phyloP scores from a whole-genome alignment of 2,329 filamentous ascomycete genomes.

The Penicillium italicum region DNA sequence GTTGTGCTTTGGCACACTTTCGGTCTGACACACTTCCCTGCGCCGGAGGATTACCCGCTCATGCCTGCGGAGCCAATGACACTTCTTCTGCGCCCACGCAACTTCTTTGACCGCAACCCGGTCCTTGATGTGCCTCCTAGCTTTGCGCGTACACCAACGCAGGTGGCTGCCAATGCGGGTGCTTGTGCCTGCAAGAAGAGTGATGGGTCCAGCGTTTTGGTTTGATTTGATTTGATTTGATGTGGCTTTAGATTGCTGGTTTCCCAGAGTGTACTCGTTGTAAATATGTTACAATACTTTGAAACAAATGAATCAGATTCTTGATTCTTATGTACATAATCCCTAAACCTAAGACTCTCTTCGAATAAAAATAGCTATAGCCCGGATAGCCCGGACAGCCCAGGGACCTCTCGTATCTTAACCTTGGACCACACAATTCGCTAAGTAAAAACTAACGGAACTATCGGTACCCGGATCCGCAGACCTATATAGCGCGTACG shows the following conservation, averaged over 20 bases:
- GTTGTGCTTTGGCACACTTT: conserved; percentile 94
- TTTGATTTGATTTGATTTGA: conserved; percentile 22
- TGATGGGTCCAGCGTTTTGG: conserved; percentile 39
- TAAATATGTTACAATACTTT: too few relatives aligned
- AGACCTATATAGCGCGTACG: too few relatives aligned
- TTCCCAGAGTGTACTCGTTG: neutral
- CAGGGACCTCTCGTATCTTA: too few relatives aligned
- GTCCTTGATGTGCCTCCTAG: conserved; percentile 76
- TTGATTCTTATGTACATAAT: too few relatives aligned
- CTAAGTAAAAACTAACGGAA: too few relatives aligned
- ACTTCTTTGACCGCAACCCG: conserved; percentile 80
- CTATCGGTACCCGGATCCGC: too few relatives aligned
- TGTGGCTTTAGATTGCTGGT: neutral
- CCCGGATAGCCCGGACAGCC: too few relatives aligned
- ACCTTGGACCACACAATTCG: too few relatives aligned
- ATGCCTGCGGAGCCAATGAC: conserved; percentile 89
- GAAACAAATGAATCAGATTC: too few relatives aligned
- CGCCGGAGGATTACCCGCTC: conserved; percentile 86
- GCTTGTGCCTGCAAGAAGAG: conserved; percentile 36
- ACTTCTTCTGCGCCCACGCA: conserved; percentile 69
- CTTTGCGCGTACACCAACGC: conserved; percentile 68
- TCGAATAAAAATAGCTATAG: too few relatives aligned
- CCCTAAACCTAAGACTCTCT: too few relatives aligned
- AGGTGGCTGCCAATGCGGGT: conserved; percentile 51
- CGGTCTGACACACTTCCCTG: conserved; percentile 82